These are phyloP conservation scores for Lachnellula hyalina DNA, from an alignment of 2,329 filamentous ascomycete genomes.

Conservation along the genomic window DNA sequence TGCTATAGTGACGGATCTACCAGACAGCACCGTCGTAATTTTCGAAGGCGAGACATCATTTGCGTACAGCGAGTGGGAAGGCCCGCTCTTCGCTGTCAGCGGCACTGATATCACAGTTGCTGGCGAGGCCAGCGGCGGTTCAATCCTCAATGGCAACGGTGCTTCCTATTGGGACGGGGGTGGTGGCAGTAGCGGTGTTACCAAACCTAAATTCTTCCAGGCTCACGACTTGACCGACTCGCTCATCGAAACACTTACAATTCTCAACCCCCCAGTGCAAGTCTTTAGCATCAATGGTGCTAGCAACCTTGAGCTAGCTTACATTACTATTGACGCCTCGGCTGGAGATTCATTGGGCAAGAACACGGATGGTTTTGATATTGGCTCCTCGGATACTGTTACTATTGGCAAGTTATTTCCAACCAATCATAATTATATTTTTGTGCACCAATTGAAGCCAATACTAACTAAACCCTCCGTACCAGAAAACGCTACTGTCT, in stretches of 20 bases:
- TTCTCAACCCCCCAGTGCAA: conserved; percentile 50
- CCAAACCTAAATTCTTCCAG: conserved; percentile 59
- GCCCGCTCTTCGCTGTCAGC: conserved; percentile 56
- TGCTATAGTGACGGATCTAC: conserved; percentile 15
- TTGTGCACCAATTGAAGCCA: neutral
- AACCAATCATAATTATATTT: too few species aligned
- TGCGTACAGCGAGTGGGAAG: conserved; percentile 59
- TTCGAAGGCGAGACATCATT: conserved; percentile 64
- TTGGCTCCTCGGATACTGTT: conserved; percentile 40
- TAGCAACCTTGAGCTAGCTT: conserved; percentile 39
- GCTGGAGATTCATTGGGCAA: conserved; percentile 41
- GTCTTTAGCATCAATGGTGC: conserved; percentile 34
- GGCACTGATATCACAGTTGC: conserved; percentile 48
- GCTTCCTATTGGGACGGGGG: conserved; percentile 55
- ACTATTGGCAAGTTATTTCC: conserved; percentile 36
- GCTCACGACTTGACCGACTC: conserved; percentile 46
- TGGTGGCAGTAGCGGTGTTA: conserved; percentile 51
- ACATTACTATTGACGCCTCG: conserved; percentile 51
- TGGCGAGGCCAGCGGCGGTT: too few species aligned
- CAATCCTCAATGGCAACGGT: conserved; percentile 48
- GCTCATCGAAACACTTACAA: conserved; percentile 41
- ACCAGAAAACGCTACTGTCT: conserved; percentile 37
- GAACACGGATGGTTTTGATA: conserved; percentile 52
- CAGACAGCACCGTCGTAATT: conserved; percentile 37
- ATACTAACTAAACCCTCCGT: neutral